Conservation (phyloP, 2,329 filamentous ascomycete genomes). For the Xylaria polymorpha region DNA sequence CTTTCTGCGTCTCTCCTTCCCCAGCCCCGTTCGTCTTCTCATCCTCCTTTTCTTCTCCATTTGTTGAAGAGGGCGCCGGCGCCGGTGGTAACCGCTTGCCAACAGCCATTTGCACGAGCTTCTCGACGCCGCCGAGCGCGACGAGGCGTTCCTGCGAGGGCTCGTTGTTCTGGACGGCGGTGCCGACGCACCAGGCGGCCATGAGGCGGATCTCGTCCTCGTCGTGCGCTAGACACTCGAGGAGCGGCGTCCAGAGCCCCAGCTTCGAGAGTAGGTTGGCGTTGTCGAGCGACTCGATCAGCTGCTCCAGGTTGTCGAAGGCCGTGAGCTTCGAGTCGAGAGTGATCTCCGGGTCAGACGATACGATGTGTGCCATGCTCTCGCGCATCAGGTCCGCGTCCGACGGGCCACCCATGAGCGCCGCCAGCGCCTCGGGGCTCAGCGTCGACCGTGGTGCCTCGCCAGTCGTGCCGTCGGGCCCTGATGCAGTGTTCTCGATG, state of each 20-base stretch:
- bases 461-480: conserved; percentile 49
- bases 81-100: conserved; percentile 41
- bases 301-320: conserved; percentile 94
- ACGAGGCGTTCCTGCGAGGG: conserved; percentile 80
- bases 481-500: conserved; percentile 59
- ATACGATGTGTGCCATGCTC: conserved; percentile 80
- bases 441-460: conserved; percentile 56
- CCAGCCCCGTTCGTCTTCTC: conserved; percentile 25
- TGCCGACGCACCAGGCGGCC: conserved; percentile 95
- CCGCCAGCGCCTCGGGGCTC: conserved; percentile 75
- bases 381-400: conserved; percentile 93
- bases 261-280: conserved; percentile 90
- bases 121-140: conserved; percentile 74
- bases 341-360: conserved; percentile 68
- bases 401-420: conserved; percentile 83
- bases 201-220: conserved; percentile 81
- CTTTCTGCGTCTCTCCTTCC: conserved; percentile 51
- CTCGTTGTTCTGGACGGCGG: conserved; percentile 95
- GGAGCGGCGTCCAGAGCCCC: conserved; percentile 82
- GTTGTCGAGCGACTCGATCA: conserved; percentile 94
- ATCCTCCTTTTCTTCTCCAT: conserved; percentile 10
- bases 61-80: neutral
- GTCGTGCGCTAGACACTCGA: conserved; percentile 74
- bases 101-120: conserved; percentile 71
- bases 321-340: conserved; percentile 83